Evolutionary conservation across 148 eudicot genomes (phyloP).

Genomic region (Spergularia marina): DNA sequence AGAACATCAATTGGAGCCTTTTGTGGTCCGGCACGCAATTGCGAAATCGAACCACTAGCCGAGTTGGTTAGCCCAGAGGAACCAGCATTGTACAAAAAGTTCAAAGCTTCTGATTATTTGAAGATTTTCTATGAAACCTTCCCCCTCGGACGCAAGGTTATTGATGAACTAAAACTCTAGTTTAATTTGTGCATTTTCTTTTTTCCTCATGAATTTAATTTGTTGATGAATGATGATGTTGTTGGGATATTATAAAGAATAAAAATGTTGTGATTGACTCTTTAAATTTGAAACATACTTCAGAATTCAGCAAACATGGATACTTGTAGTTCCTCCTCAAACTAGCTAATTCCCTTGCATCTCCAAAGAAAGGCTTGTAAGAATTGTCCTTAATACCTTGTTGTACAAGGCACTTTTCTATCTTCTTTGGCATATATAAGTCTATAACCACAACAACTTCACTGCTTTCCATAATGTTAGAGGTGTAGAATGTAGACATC

Average conservation of each 20-base stretch:
- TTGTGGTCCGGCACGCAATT: neutral
- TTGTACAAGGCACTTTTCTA: slow-evolving; percentile 31
- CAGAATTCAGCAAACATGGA: too few species aligned
- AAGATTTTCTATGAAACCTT: slow-evolving; percentile 9
- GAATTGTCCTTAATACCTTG: slow-evolving; percentile 42
- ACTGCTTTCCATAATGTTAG: slow-evolving; percentile 22
- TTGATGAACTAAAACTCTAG: slow-evolving; percentile 11
- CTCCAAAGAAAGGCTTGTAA: slow-evolving; percentile 22
- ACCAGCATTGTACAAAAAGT: slow-evolving; percentile 15
- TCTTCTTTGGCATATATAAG: slow-evolving; percentile 21
- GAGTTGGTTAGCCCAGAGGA: slow-evolving; percentile 2
- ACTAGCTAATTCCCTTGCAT: too few species aligned
- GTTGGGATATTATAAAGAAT: too few species aligned
- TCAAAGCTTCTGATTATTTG: slow-evolving; percentile 9
- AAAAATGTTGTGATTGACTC: too few species aligned
- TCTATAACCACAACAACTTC: slow-evolving; percentile 29
- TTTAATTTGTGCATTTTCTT: neutral
- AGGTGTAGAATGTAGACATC: too few species aligned
- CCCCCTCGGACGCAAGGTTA: neutral
- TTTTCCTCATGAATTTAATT: too few species aligned
- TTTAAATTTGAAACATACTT: too few species aligned
- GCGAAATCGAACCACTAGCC: slow-evolving; percentile 3
- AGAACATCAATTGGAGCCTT: slow-evolving; percentile 17
- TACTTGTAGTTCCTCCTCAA: too few species aligned
- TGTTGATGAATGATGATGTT: too few species aligned